These are phyloP conservation scores for Jaapia argillacea DNA, from an alignment of 768 basidiomycete species.

Conservation along the genomic window DNA sequence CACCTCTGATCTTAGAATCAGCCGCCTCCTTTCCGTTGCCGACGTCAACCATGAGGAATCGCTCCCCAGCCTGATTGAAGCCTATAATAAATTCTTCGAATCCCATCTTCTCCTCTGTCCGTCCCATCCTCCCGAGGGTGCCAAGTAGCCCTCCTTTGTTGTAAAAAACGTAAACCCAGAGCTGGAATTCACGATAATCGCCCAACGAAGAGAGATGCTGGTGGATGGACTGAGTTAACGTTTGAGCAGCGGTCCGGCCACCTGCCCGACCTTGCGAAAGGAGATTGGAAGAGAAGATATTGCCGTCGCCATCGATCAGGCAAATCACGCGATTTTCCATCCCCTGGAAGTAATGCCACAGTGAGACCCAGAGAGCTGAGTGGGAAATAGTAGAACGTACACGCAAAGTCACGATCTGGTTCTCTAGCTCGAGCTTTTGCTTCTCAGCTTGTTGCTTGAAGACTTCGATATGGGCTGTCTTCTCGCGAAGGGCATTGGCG, in stretches of 20 bases:
- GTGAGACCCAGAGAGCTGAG: conserved; percentile 1
- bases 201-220: conserved; percentile 9
- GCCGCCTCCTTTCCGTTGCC: conserved; percentile 66
- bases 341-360: conserved; percentile 12
- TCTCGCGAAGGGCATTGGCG: conserved; percentile 11
- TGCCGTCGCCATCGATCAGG: conserved; percentile 55
- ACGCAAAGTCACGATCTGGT: conserved; percentile 19
- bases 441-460: conserved; percentile 2
- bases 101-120: conserved; percentile 23
- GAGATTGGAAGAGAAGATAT: conserved; percentile 46
- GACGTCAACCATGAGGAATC: conserved; percentile 63
- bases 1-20: conserved; percentile 70
- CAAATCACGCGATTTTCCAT: conserved; percentile 28
- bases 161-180: conserved; percentile 54
- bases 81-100: conserved; percentile 61
- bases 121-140: conserved; percentile 28
- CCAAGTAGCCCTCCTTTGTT: conserved; percentile 53
- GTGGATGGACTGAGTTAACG: conserved; percentile 25
- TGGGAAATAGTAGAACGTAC: conserved; percentile 9
- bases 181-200: conserved; percentile 27
- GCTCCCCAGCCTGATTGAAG: conserved; percentile 59
- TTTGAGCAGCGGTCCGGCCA: conserved; percentile 44
- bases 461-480: conserved; percentile 2
- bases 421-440: conserved; percentile 8
- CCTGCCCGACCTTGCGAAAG: conserved; percentile 47